Base-by-base conservation (phyloP, 345 rosid species). In the Pelargonium nanum region DNA sequence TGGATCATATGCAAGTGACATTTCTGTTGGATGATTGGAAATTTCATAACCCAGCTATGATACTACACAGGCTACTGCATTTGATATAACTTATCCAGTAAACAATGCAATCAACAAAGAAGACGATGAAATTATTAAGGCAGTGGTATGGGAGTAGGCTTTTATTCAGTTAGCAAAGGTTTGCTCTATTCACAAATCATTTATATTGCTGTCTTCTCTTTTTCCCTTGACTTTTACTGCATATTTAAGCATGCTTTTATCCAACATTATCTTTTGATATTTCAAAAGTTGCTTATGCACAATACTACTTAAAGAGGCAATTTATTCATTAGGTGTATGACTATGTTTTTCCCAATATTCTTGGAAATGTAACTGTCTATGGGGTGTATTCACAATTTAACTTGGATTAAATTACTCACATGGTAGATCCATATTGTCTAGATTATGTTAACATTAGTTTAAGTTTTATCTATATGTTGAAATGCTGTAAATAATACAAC, bases 121-220 rank as follows among this genome's bases (percentile, higher is more conserved):
- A 71, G 84, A 85, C 53, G 85, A 81, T 72, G 83, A 76, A 82
- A 87, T 74, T 50, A 81, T 62, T 45, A 87, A 74, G 68, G 97
- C 88, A 21, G 78, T 89, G 57, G 91, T 87, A 53, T 93, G 99
- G 99, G 99, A 93, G 84, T 87, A 87, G 85, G 89, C 91, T 52
- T 93, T 93, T 76, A 78, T 92, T 71, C 89, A 77, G 63, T 72
- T 89, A 58, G 96, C 81, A 19, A 83, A 89, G 98, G 98, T 92
- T 72, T 59, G 77, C 30, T 23, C 61, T 58, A 12, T 12, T 2
- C 15, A 17, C 61, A 22, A 23, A 22, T 25, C 17, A 13, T 55
- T 55, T 16, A 21, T 15, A 9, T 61, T 4, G n/a, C 28, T 52
- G 21, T 21, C 30, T 20, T 22, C n/a, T n/a, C n/a, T n/a, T n/a